Evolutionary conservation across 345 rosid species (phyloP).

Genomic region (Trapa incisa): DNA sequence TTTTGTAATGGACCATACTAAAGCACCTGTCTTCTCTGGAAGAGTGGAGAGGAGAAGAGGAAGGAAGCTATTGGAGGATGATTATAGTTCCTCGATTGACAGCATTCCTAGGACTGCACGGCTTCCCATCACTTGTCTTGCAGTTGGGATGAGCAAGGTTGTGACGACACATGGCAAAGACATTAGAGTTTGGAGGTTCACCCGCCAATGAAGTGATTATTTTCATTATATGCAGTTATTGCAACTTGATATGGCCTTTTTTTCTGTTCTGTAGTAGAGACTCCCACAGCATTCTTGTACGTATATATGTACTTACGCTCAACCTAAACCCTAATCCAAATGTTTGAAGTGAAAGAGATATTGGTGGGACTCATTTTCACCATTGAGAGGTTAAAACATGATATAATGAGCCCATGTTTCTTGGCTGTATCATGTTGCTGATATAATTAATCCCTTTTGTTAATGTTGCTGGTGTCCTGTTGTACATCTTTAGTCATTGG

Average conservation of each 20-base stretch:
- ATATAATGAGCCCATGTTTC: too few relatives aligned
- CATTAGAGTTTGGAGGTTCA: conserved; percentile 62
- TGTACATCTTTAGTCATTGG: too few relatives aligned
- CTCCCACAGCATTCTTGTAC: neutral
- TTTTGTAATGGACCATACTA: conserved; percentile 29
- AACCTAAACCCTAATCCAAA: too few relatives aligned
- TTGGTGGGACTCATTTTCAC: too few relatives aligned
- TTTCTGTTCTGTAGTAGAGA: neutral
- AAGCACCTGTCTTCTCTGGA: conserved; percentile 14
- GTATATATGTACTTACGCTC: too few relatives aligned
- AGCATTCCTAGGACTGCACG: conserved; percentile 38
- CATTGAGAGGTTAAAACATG: too few relatives aligned
- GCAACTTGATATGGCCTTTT: neutral
- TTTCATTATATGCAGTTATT: neutral
- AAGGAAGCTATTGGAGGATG: conserved; percentile 26
- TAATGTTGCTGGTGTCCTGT: too few relatives aligned
- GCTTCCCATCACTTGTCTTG: conserved; percentile 66
- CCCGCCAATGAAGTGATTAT: neutral
- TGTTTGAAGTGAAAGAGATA: too few relatives aligned
- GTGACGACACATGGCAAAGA: conserved; percentile 57
- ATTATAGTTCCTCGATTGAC: conserved; percentile 16
- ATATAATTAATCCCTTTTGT: too few relatives aligned
- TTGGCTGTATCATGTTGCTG: too few relatives aligned
- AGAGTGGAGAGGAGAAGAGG: conserved; percentile 35
- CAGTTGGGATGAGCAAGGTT: conserved; percentile 72